A percentile compares a stretch with the other conserved stretches of the same genome.
These are phyloP conservation scores for Sextonia rubra DNA, from an alignment of 164 flowering plant species.

Conservation along the genomic window DNA sequence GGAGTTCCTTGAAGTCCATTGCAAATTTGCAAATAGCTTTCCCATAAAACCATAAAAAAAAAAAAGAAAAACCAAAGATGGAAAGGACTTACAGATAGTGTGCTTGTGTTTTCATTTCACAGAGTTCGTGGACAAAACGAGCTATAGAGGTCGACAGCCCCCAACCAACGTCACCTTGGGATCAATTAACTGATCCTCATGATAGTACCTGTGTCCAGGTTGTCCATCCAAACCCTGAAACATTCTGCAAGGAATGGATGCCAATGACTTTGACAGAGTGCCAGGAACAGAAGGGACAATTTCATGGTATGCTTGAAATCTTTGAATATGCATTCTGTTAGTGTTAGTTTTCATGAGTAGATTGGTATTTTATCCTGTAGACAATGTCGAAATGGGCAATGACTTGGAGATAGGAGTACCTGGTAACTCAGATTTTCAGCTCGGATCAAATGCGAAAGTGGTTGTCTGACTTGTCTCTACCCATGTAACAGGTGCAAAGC, in stretches of 20 bases:
- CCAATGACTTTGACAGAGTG: conserved; percentile 19
- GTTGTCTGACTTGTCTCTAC: conserved; percentile 15
- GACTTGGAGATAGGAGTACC: conserved; percentile 40
- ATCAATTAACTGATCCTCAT: conserved; percentile 36
- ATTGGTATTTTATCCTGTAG: conserved; percentile 18
- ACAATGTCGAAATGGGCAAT: conserved; percentile 38
- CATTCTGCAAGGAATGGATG: conserved; percentile 26
- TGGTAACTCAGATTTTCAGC: conserved; percentile 25
- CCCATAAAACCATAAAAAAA: no score
- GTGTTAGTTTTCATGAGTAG: not conserved
- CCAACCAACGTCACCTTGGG: conserved; percentile 28
- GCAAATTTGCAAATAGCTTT: no score
- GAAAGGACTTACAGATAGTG: no score
- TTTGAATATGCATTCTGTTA: not conserved
- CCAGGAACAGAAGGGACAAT: conserved; percentile 28
- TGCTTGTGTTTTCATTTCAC: conserved; percentile 12
- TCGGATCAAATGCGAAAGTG: conserved; percentile 22
- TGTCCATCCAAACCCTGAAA: conserved; percentile 42
- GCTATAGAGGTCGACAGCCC: conserved; percentile 54
- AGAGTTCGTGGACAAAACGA: conserved; percentile 68
- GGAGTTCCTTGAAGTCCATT: no score
- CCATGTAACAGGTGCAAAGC: conserved; percentile 15
- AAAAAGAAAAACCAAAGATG: no score
- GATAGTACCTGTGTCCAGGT: conserved; percentile 62
- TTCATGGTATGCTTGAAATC: conserved; percentile 27